These are phyloP conservation scores for Fusarium buharicum DNA, from an alignment of 2,329 filamentous ascomycete species.

Conservation along the genomic window DNA sequence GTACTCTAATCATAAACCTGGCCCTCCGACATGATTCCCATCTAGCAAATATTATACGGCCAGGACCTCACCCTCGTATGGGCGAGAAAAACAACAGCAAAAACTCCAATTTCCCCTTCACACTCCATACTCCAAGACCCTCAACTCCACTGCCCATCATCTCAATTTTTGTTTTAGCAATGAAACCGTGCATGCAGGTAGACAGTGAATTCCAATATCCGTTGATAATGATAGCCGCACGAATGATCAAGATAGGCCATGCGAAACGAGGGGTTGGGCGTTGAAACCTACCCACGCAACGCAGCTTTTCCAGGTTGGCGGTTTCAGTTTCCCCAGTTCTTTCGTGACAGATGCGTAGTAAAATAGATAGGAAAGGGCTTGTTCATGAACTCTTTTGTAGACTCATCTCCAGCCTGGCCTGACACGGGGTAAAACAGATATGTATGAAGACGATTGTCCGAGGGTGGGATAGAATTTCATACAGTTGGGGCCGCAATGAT, in stretches of 20 bases:
- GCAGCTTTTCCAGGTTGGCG: neutral
- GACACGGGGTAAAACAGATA: neutral
- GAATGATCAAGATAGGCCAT: neutral
- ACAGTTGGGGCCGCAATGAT: conserved; percentile 8
- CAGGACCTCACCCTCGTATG: conserved; percentile 7
- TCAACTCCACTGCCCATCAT: conserved; percentile 24
- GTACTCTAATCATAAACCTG: conserved; percentile 23
- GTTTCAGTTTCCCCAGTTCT: neutral
- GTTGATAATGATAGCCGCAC: neutral
- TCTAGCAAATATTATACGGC: conserved; percentile 35
- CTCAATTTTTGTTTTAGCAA: conserved; percentile 17
- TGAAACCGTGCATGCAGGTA: conserved; percentile 17
- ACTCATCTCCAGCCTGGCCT: conserved; percentile 2
- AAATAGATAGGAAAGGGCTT: conserved; percentile 2
- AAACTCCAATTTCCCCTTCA: conserved; percentile 28
- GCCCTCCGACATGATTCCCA: conserved; percentile 10
- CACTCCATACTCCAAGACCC: conserved; percentile 29
- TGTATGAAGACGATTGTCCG: conserved; percentile 8
- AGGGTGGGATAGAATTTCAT: conserved; percentile 8
- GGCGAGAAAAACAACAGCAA: conserved; percentile 16
- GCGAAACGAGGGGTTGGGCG: neutral
- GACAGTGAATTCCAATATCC: conserved; percentile 7
- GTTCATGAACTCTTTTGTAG: conserved; percentile 2
- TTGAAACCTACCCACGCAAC: neutral
- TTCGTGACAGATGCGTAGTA: conserved; percentile 11